Base-by-base conservation (phyloP, 176 grass and related monocot genomes). In the Pontederia crassipes region DNA sequence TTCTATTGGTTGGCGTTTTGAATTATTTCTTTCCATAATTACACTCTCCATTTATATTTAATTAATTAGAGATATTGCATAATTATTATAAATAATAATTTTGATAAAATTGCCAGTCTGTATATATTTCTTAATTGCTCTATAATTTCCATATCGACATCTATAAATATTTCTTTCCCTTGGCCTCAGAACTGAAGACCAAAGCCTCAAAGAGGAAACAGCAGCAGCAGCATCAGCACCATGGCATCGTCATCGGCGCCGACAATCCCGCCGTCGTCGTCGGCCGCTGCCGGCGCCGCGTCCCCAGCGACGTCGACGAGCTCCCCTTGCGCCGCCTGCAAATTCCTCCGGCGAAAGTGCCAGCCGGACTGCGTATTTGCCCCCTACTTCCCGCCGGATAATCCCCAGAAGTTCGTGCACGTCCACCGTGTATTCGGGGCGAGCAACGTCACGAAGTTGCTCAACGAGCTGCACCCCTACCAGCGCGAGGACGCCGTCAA, bases 351-450 rank as follows among this genome's bases (percentile, higher is more conserved):
- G 0, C 93, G 93, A 57, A 97, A 91, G 70, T 97, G 93, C 81
- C 93, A 97, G 52, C 93, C 93, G 0, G 93, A 97, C 72, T 97
- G 93, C 75, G 93, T 97, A 57, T 97, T 97, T 52, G 93, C 93
- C 55, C 93, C 93, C 55, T 97, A 97, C 78, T 97, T 97, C 66
- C 93, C 93, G 55, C 93, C 93, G 57, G 93, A 97, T 71, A 87
- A 97, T 73, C 87, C 93, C 20, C 87, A 90, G 72, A 97, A 97
- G 81, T 97, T 97, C 76, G 81, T 91, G 64, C 87, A 97, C 79
- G 93, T 97, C 48, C 93, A 97, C 76, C 87, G 87, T 49, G 93
- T 97, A 17, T 97, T 97, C 70, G 93, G 93, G 50, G 93, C 93
- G 0, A 97, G 93, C 80, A 97, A 97, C 70, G 93, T 97, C 9